Conservation (phyloP, 1,139 yeast species). For the Geotrichum armillariae region DNA sequence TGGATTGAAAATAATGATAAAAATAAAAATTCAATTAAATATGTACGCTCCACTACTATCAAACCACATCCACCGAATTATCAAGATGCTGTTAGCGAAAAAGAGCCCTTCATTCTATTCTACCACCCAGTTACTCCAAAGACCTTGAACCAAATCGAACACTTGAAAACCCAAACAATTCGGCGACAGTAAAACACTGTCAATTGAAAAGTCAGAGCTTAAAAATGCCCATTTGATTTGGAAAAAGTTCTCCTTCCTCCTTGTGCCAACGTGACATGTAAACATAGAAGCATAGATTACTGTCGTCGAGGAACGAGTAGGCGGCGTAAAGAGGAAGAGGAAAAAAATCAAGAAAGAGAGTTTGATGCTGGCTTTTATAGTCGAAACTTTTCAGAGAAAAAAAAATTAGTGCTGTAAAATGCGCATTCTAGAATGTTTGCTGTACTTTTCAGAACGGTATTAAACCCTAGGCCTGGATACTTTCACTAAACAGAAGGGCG, state of each 20-base stretch:
- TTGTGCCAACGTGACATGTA: constrained; percentile 19
- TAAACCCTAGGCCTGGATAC: no score
- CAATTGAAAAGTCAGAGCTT: constrained; percentile 9
- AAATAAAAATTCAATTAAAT: background rate
- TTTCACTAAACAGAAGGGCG: no score
- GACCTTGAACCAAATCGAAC: constrained; percentile 5
- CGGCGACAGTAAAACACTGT: constrained; percentile 11
- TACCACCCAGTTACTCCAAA: constrained; percentile 22
- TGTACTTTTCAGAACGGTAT: no score
- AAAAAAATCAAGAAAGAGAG: background rate
- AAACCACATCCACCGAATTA: constrained; percentile 25
- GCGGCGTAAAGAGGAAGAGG: constrained; percentile 10
- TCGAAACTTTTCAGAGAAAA: no score
- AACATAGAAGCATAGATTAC: constrained; percentile 9
- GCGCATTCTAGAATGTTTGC: no score
- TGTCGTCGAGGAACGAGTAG: constrained; percentile 16
- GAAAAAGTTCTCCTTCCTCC: constrained; percentile 7
- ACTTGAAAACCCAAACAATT: background rate
- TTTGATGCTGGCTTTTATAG: background rate
- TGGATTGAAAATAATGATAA: no score
- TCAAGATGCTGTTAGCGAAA: constrained; percentile 29
- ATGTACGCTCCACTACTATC: constrained; percentile 30
- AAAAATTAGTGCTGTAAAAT: background rate
- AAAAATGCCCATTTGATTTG: constrained; percentile 8
- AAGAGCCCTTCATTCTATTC: constrained; percentile 19